Evolutionary conservation across 2,329 filamentous ascomycete species (phyloP).

Genomic region (Sphaceloma murrayae): DNA sequence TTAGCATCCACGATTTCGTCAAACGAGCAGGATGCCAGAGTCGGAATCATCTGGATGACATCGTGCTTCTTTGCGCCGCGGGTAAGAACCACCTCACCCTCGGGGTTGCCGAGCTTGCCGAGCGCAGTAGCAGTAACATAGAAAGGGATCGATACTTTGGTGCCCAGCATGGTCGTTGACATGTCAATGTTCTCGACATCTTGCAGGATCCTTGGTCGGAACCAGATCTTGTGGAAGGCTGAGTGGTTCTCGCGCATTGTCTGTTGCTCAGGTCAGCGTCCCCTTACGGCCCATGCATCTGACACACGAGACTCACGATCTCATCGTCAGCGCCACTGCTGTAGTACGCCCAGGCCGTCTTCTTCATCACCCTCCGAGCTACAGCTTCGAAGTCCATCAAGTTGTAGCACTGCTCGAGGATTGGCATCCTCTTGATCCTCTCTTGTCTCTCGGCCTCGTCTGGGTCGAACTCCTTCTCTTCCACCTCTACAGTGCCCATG

Average conservation of each 20-base stretch:
- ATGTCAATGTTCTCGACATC: conserved; percentile 83
- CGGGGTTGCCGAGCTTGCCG: conserved; percentile 85
- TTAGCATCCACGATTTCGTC: conserved; percentile 91
- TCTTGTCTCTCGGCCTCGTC: conserved; percentile 66
- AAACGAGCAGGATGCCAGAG: conserved; percentile 90
- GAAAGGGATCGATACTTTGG: conserved; percentile 74
- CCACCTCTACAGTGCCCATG: conserved; percentile 65
- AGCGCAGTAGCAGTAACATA: conserved; percentile 95
- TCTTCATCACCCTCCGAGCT: conserved; percentile 85
- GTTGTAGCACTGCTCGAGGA: conserved; percentile 83
- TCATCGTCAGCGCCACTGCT: conserved; percentile 86
- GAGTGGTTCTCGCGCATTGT: conserved; percentile 92
- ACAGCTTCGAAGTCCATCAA: conserved; percentile 93
- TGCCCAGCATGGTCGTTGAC: conserved; percentile 87
- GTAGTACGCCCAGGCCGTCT: conserved; percentile 95
- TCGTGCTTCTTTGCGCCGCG: conserved; percentile 74
- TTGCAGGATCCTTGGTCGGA: conserved; percentile 78
- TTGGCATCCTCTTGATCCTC: conserved; percentile 58
- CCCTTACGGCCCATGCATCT: no score
- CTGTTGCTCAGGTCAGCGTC: no score
- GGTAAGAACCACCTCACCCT: conserved; percentile 88
- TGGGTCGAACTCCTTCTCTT: conserved; percentile 57
- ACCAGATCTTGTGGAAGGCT: conserved; percentile 96
- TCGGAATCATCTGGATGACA: conserved; percentile 97
- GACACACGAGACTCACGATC: conserved; percentile 59